Conservation (phyloP, 495 filamentous ascomycete species). For the Hapsidospora chrysogenum region DNA sequence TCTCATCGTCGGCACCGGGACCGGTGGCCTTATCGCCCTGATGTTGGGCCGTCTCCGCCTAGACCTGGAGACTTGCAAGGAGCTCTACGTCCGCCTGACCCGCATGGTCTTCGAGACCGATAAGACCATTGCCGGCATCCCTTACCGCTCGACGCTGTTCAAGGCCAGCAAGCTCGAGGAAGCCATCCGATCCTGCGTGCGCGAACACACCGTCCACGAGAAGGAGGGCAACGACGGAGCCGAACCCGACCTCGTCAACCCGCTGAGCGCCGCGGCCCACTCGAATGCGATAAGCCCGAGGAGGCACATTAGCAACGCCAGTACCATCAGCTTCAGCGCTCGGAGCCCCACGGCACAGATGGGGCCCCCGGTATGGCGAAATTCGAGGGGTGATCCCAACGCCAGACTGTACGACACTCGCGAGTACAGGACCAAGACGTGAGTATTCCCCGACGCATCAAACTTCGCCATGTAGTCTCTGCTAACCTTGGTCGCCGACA, state of each 20-base stretch:
- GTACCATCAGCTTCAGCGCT: slow-evolving; percentile 40
- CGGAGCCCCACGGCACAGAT: slow-evolving; percentile 23
- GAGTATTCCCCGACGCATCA: no score
- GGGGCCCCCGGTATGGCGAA: background rate
- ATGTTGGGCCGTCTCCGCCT: slow-evolving; percentile 89
- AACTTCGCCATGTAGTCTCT: background rate
- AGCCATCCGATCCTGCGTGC: slow-evolving; percentile 77
- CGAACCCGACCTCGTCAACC: slow-evolving; percentile 10
- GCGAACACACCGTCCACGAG: slow-evolving; percentile 68
- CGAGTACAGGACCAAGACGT: slow-evolving; percentile 86
- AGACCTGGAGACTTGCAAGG: slow-evolving; percentile 89
- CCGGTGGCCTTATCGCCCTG: slow-evolving; percentile 85
- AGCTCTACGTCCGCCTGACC: slow-evolving; percentile 88
- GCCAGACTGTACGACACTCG: slow-evolving; percentile 65
- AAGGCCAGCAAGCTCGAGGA: slow-evolving; percentile 93
- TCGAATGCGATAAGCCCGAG: slow-evolving; percentile 18
- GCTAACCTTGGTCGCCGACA: slow-evolving; percentile 11
- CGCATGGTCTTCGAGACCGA: slow-evolving; percentile 92
- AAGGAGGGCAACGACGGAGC: slow-evolving; percentile 59
- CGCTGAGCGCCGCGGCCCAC: slow-evolving; percentile 17
- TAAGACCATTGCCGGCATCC: slow-evolving; percentile 90
- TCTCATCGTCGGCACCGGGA: slow-evolving; percentile 86
- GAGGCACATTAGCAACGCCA: slow-evolving; percentile 41
- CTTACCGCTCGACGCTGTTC: slow-evolving; percentile 83
- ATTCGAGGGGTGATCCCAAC: slow-evolving; percentile 34